phyloP scores from a whole-genome alignment of 2,329 filamentous ascomycete species.

The Ophiostoma quercus region DNA sequence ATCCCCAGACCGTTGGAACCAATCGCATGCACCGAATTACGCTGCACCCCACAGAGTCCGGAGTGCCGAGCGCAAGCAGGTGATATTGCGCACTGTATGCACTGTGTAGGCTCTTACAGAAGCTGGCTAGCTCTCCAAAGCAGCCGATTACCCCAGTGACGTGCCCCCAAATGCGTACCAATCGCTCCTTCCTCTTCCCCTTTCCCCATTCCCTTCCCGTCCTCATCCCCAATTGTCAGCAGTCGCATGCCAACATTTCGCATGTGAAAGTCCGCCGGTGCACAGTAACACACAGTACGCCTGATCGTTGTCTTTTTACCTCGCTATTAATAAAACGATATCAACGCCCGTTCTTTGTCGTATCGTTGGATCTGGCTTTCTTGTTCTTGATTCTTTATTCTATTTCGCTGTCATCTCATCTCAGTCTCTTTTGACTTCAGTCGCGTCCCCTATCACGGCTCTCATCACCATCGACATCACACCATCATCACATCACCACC shows the following conservation, averaged over 20 bases:
- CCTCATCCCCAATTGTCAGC: conserved; percentile 10
- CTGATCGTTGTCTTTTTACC: neutral
- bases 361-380: neutral
- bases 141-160: conserved; percentile 10
- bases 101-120: conserved; percentile 7
- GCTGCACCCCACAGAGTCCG: conserved; percentile 16
- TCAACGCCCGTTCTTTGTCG: conserved; percentile 10
- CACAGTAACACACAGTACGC: conserved; percentile 3
- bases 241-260: conserved; percentile 2
- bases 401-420: conserved; percentile 13
- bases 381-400: neutral
- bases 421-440: neutral
- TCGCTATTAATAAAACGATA: neutral
- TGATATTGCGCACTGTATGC: conserved; percentile 2
- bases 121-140: neutral
- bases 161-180: neutral
- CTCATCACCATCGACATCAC: neutral
- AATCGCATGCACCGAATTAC: conserved; percentile 24
- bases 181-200: neutral
- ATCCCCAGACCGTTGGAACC: conserved; percentile 5
- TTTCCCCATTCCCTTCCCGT: neutral
- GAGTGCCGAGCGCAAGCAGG: conserved; percentile 6
- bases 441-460: neutral
- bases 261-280: conserved; percentile 16
- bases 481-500: neutral